These are phyloP conservation scores for Baudoinia panamericana DNA, from an alignment of 495 filamentous ascomycete species.

Conservation along the genomic window DNA sequence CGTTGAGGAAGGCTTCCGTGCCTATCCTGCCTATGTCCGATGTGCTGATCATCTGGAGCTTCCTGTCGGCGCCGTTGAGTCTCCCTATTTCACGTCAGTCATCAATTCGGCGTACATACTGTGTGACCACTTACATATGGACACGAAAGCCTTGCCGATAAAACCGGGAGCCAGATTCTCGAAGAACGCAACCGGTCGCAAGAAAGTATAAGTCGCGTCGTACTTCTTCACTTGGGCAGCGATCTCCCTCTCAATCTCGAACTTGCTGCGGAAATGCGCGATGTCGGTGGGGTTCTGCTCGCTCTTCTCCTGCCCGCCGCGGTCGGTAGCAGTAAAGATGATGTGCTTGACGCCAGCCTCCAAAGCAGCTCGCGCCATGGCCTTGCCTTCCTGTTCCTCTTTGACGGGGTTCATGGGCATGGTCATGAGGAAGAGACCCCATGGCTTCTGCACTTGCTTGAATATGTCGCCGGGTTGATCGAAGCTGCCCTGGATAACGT, in stretches of 20 bases:
- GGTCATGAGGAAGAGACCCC: constrained; percentile 29
- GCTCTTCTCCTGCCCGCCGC: constrained; percentile 14
- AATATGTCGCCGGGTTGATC: constrained; percentile 21
- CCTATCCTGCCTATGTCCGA: constrained; percentile 32
- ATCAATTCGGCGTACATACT: no score
- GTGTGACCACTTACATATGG: no score
- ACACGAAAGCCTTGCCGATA: constrained; percentile 17
- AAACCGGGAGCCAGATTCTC: constrained; percentile 31
- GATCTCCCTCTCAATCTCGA: constrained; percentile 17
- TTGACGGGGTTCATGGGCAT: constrained; percentile 7
- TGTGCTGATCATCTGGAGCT: constrained; percentile 21
- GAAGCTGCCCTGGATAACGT: constrained; percentile 30
- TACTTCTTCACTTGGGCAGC: background rate
- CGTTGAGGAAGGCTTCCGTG: constrained; percentile 24
- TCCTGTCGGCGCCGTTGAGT: constrained; percentile 11
- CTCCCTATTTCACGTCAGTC: no score
- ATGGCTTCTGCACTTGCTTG: constrained; percentile 24
- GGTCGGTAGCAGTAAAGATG: constrained; percentile 19
- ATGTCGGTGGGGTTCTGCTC: constrained; percentile 16
- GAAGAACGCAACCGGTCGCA: constrained; percentile 34
- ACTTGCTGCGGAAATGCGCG: constrained; percentile 19
- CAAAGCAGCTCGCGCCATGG: constrained; percentile 14
- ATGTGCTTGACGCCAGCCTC: constrained; percentile 18
- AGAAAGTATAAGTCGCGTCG: constrained; percentile 21
- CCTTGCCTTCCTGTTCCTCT: constrained; percentile 19